Base-by-base conservation (phyloP, 2,329 filamentous ascomycete genomes). In the Aspergillus ochraceoroseus region DNA sequence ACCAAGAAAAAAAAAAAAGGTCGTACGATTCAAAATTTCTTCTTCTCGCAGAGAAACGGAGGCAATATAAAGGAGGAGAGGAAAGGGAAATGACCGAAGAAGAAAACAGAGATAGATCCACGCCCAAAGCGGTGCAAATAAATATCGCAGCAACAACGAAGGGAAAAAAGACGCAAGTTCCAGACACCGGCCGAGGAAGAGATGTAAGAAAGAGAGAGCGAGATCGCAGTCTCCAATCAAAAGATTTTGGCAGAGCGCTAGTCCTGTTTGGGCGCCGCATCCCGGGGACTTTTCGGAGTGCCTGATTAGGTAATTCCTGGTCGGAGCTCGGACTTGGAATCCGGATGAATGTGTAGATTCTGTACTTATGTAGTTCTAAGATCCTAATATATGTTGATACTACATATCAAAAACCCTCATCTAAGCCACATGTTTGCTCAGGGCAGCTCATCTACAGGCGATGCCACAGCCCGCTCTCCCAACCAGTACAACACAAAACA, bases 231-330 rank as follows among this genome's bases (percentile, higher is more conserved):
- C 29, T 20, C 9, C 14, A 22, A 38, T n/a, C 26, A 12, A 38
- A 20, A 27, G 15, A 11, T 18, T 23, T 6, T 19, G 28, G 38
- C 32, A 26, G 23, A 26, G 26, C 38, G 27, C 35, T 43, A 35
- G 38, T 47, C 44, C 40, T 46, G 44, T 44, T 38, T 44, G 42
- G 47, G 38, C 41, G 49, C 47, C 47, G 49, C 48, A 44, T 38
- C 37, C 33, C 22, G 19, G 32, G 32, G 41, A 18, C 28, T 29
- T 17, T 20, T 26, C 40, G 25, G 30, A 41, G 19, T 22, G n/a
- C 29, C 26, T 26, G 47, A 32, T 42, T 37, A 44, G 13, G 17
- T 43, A 29, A 42, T 30, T n/a, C n/a, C n/a, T n/a, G n/a, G n/a
- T n/a, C n/a, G n/a, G n/a, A n/a, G n/a, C n/a, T n/a, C n/a, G n/a